Evolutionary conservation across 306 rosid species (phyloP).

Genomic region (Dryas octopetala): DNA sequence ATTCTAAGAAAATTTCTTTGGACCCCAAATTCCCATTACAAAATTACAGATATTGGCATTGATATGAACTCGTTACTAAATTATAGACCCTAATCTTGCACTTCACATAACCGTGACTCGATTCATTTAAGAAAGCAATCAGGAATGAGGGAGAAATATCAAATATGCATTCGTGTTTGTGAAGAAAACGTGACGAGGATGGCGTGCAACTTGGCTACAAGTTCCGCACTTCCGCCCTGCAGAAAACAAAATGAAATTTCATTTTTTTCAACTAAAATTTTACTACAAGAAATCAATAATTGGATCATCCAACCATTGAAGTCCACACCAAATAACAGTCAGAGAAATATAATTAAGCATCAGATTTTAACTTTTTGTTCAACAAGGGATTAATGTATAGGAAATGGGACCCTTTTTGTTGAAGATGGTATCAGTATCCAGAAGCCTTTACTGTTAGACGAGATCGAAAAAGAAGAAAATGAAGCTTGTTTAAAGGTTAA

Average conservation of each 20-base stretch:
- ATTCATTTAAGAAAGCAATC: slow-evolving; percentile 13
- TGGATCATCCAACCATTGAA: neutral
- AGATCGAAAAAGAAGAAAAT: neutral
- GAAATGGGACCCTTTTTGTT: neutral
- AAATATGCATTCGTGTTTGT: slow-evolving; percentile 27
- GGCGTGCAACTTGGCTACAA: neutral
- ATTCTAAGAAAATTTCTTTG: neutral
- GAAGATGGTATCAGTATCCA: neutral
- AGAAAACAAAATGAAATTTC: neutral
- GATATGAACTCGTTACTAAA: too few species aligned
- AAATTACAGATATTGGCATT: too few species aligned
- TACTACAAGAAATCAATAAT: neutral
- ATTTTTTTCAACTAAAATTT: neutral
- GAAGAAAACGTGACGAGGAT: slow-evolving; percentile 22
- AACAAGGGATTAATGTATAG: neutral
- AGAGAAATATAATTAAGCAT: neutral
- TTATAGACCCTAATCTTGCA: too few species aligned
- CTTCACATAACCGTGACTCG: too few species aligned
- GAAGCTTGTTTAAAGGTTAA: slow-evolving; percentile 16
- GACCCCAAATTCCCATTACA: neutral
- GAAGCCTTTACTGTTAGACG: neutral
- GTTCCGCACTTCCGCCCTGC: neutral
- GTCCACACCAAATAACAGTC: slow-evolving; percentile 24
- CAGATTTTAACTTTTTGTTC: neutral
- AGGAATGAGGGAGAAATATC: neutral